Evolutionary conservation across 768 basidiomycete species (phyloP).

Genomic region (Termitomyces heimii): DNA sequence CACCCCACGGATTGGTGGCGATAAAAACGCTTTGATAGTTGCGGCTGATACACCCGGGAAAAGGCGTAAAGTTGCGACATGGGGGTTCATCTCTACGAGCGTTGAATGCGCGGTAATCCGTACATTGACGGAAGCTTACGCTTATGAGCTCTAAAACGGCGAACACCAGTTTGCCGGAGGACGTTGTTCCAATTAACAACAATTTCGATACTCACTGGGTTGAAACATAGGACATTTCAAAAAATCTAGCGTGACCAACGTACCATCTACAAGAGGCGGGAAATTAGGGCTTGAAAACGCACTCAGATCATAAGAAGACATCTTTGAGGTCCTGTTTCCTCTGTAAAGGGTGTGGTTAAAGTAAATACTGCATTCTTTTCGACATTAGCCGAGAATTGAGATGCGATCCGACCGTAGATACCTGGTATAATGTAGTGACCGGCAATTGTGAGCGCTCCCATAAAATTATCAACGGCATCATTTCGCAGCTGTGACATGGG

Average conservation of each 20-base stretch:
- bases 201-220: conserved; percentile 82
- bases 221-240: neutral
- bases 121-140: conserved; percentile 26
- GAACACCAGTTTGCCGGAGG: conserved; percentile 71
- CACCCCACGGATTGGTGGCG: conserved; percentile 70
- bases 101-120: neutral
- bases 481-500: conserved; percentile 89
- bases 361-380: conserved; percentile 76
- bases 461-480: conserved; percentile 89
- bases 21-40: conserved; percentile 72
- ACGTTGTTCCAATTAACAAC: conserved; percentile 87
- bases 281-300: conserved; percentile 88
- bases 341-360: conserved; percentile 88
- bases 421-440: conserved; percentile 92
- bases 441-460: conserved; percentile 84
- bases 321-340: conserved; percentile 80
- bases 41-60: conserved; percentile 82
- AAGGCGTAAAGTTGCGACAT: conserved; percentile 79
- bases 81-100: conserved; percentile 61
- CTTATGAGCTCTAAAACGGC: conserved; percentile 81
- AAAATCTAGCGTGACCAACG: conserved; percentile 7
- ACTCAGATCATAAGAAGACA: conserved; percentile 75
- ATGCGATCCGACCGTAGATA: conserved; percentile 19
- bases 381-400: neutral
- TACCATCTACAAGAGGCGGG: conserved; percentile 74